phyloP scores from a whole-genome alignment of 306 rosid species.

The Urtica urens region DNA sequence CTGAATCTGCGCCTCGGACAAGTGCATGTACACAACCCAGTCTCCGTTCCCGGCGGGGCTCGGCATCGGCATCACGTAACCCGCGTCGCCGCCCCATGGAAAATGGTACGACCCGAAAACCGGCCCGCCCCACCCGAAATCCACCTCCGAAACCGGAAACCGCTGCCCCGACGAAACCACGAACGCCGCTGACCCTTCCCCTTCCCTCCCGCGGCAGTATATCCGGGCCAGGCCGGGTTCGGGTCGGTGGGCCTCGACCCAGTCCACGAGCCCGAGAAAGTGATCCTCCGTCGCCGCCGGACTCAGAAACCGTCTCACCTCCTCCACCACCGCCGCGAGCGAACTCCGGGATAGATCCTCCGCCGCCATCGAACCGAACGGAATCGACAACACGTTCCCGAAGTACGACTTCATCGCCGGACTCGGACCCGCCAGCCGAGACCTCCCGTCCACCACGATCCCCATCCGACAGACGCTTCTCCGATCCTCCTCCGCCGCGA shows the following conservation, averaged over 20 bases:
- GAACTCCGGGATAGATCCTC: slow-evolving; percentile 35
- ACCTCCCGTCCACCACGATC: slow-evolving; percentile 65
- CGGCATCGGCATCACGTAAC: slow-evolving; percentile 87
- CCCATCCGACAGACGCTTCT: slow-evolving; percentile 42
- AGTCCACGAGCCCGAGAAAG: slow-evolving; percentile 58
- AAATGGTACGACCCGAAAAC: slow-evolving; percentile 66
- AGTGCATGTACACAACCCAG: slow-evolving; percentile 82
- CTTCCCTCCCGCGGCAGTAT: slow-evolving; percentile 13
- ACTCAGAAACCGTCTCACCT: slow-evolving; percentile 30
- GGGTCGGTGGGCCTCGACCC: slow-evolving; percentile 71
- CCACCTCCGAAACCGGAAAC: slow-evolving; percentile 38
- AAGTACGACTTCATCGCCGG: slow-evolving; percentile 28
- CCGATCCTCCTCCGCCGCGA: slow-evolving; percentile 20
- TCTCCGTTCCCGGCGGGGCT: slow-evolving; percentile 50
- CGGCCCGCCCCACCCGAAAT: slow-evolving; percentile 74
- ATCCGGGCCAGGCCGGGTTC: slow-evolving; percentile 29
- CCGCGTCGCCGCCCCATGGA: slow-evolving; percentile 64
- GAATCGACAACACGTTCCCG: slow-evolving; percentile 64
- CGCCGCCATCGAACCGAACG: slow-evolving; percentile 25
- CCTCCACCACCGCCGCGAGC: slow-evolving; percentile 29
- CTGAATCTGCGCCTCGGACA: slow-evolving; percentile 30
- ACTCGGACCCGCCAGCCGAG: slow-evolving; percentile 2
- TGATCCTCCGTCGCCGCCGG: slow-evolving; percentile 36
- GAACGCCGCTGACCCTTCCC: slow-evolving; percentile 46
- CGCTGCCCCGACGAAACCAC: slow-evolving; percentile 67